phyloP scores from a whole-genome alignment of 164 flowering plant genomes.

The Buxus sempervirens region DNA sequence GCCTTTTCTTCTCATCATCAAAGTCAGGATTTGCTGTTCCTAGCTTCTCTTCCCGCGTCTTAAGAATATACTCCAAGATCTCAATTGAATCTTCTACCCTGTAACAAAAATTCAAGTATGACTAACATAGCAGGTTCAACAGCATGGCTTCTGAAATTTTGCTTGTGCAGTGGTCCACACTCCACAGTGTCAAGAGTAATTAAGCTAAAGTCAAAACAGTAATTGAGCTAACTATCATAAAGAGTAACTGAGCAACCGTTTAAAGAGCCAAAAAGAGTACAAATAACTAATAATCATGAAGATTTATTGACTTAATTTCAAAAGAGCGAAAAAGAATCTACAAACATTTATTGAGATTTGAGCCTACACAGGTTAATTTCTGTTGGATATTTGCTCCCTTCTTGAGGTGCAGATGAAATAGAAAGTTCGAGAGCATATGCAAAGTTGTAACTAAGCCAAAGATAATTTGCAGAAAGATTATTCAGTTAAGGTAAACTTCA shows the following conservation, averaged over 20 bases:
- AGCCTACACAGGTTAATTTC: background rate
- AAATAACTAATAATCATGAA: too few relatives aligned
- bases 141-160: background rate
- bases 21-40: slow-evolving; percentile 47
- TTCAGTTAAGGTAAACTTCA: background rate
- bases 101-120: background rate
- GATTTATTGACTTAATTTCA: too few relatives aligned
- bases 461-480: background rate
- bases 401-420: background rate
- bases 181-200: background rate
- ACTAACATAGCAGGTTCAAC: background rate
- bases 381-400: background rate
- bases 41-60: slow-evolving; percentile 41
- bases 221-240: too few relatives aligned
- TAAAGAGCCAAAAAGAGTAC: too few relatives aligned
- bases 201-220: too few relatives aligned
- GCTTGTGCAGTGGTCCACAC: background rate
- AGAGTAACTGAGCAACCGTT: too few relatives aligned
- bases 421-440: background rate
- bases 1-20: slow-evolving; percentile 38
- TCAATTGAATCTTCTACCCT: slow-evolving; percentile 42
- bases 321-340: background rate
- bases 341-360: background rate
- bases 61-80: slow-evolving; percentile 34
- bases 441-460: background rate